phyloP scores from a whole-genome alignment of 1,139 yeast species.

The Kluyveromyces sp. region DNA sequence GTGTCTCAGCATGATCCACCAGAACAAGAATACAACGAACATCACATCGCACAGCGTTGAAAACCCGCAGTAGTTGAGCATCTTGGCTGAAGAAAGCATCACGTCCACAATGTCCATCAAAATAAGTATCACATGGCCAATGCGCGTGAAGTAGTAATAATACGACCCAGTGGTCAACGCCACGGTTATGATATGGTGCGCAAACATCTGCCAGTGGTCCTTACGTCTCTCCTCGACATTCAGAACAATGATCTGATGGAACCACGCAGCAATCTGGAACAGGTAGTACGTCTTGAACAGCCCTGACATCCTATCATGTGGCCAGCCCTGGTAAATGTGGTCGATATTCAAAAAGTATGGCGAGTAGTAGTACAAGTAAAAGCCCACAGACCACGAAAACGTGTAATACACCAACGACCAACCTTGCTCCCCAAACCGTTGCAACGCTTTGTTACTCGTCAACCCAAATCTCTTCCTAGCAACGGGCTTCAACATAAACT shows the following conservation, averaged over 20 bases:
- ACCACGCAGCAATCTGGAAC: constrained; percentile 66
- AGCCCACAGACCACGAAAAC: constrained; percentile 50
- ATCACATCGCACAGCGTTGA: constrained; percentile 53
- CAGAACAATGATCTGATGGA: constrained; percentile 70
- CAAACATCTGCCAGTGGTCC: constrained; percentile 79
- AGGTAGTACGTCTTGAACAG: constrained; percentile 66
- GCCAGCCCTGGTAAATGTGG: constrained; percentile 67
- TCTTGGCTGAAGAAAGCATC: constrained; percentile 62
- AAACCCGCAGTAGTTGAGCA: constrained; percentile 66
- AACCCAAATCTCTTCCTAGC: constrained; percentile 44
- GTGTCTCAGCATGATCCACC: constrained; percentile 72
- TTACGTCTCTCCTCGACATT: constrained; percentile 73
- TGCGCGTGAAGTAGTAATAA: constrained; percentile 59
- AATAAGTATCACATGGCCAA: constrained; percentile 71
- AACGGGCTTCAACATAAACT: constrained; percentile 49
- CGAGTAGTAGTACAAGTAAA: constrained; percentile 47
- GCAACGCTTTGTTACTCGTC: constrained; percentile 42
- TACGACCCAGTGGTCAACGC: constrained; percentile 65
- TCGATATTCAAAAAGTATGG: constrained; percentile 54
- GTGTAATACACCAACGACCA: constrained; percentile 67
- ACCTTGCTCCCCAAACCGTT: constrained; percentile 79
- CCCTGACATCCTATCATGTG: constrained; percentile 47
- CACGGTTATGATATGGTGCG: constrained; percentile 80
- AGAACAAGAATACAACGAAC: constrained; percentile 58
- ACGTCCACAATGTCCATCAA: constrained; percentile 83